phyloP scores from a whole-genome alignment of 768 basidiomycete genomes.

The Suillus hirtellus region DNA sequence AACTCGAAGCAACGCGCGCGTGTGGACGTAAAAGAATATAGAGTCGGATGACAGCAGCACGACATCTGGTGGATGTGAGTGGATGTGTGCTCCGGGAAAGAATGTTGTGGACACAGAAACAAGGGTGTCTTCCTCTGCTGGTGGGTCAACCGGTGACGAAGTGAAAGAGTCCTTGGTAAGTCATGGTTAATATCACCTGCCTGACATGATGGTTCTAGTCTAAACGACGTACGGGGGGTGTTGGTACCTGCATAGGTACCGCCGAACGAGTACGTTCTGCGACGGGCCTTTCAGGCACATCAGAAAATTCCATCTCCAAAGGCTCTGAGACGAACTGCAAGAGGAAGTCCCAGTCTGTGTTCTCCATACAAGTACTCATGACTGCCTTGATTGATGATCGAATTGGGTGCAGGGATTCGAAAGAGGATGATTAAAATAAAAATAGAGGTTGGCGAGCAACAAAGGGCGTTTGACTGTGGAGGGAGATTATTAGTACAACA shows the following conservation, averaged over 20 bases:
- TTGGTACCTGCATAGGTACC: constrained; percentile 50
- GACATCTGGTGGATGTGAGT: constrained; percentile 57
- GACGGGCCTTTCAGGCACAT: constrained; percentile 37
- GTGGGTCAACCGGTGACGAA: constrained; percentile 33
- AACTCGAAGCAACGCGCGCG: constrained; percentile 51
- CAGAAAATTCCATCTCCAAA: constrained; percentile 33
- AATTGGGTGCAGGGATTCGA: neutral
- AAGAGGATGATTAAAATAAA: neutral
- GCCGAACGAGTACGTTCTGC: constrained; percentile 26
- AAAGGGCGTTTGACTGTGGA: neutral
- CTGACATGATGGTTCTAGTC: constrained; percentile 13
- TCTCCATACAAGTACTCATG: constrained; percentile 36
- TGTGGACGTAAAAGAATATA: constrained; percentile 85
- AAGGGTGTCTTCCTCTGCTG: constrained; percentile 44
- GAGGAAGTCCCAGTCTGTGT: constrained; percentile 61
- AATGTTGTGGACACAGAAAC: constrained; percentile 86
- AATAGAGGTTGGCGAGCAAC: neutral
- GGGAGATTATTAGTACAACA: neutral
- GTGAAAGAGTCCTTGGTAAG: constrained; percentile 31
- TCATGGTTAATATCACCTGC: constrained; percentile 14
- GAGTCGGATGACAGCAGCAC: constrained; percentile 71
- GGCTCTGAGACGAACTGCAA: constrained; percentile 58
- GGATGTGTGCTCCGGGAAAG: constrained; percentile 65
- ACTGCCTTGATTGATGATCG: neutral
- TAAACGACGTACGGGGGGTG: constrained; percentile 55